These are phyloP conservation scores for Plectranthus barbatus DNA, from an alignment of 257 asterid genomes.

Conservation along the genomic window DNA sequence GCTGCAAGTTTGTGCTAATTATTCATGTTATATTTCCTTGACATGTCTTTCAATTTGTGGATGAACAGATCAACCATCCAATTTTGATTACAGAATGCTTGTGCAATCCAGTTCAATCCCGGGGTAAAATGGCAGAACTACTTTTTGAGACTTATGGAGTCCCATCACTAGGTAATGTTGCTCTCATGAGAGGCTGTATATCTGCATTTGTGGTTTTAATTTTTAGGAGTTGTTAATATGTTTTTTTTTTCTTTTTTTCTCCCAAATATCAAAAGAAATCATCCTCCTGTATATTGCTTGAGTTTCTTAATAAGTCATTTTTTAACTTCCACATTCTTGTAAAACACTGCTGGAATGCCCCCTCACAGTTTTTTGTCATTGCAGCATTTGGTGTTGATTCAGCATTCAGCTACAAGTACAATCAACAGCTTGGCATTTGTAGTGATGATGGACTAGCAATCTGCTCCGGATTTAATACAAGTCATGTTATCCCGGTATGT, in stretches of 20 bases:
- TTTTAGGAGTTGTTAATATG: not conserved
- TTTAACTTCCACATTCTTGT: not conserved
- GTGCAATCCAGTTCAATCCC: conserved; percentile 94
- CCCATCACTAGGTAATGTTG: conserved; percentile 72
- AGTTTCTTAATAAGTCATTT: not conserved
- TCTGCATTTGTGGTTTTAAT: not conserved
- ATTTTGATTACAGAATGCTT: conserved; percentile 91
- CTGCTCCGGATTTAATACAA: conserved; percentile 84
- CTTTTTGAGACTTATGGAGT: conserved; percentile 97
- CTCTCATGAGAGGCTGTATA: not conserved
- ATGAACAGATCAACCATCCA: conserved; percentile 89
- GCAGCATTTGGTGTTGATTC: conserved; percentile 96
- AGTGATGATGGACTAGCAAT: conserved; percentile 71
- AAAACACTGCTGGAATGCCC: conserved; percentile 7
- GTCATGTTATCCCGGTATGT: conserved; percentile 94
- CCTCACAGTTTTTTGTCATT: conserved; percentile 11
- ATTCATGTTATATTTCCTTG: conserved; percentile 18
- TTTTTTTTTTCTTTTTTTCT: not conserved
- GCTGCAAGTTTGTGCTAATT: conserved; percentile 3
- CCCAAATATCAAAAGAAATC: not conserved
- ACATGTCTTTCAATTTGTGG: conserved; percentile 19
- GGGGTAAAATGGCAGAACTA: conserved; percentile 95
- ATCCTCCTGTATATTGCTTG: not conserved
- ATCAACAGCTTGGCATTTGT: conserved; percentile 71
- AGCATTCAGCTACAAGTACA: conserved; percentile 88